Base-by-base conservation (phyloP, 352 stramenopile species). In the Phytophthora syringae region DNA sequence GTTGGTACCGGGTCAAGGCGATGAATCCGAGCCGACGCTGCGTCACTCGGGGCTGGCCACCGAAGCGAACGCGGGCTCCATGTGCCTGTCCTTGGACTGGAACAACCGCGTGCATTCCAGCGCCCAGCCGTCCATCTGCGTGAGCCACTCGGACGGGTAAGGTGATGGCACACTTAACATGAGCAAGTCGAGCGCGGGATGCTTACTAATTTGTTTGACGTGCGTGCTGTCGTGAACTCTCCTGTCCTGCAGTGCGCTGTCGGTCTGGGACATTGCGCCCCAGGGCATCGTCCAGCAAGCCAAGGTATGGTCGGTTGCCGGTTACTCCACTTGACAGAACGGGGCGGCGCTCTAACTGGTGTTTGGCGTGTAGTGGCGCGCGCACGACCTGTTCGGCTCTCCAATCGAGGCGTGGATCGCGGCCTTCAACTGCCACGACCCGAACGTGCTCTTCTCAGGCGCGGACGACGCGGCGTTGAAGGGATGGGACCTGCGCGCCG, bases 41-140 rank as follows among this genome's bases (percentile, higher is more conserved):
- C 53, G 57, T 13, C 67, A 76, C 48, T 84, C 72, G 24, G 74
- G 68, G 10, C 27, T 90, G 16, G 27, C 64, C 47, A 74, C 64
- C 1, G 75, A 89, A 9, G 71, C 28, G 1, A 53, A 80, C 28
- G 60, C 59, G 0, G 69, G 59, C 25, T 81, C 84, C 16, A 96
- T 94, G 86, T 93, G 83, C 30, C 57, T 96, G 37, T 96, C 88
- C 30, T 72, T 96, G 39, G 88, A 96, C 67, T 96, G 88, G 88
- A 94, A 72, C 66, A 92, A 94, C 53, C 82, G 84, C 40, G 78
- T 90, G 24, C 62, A 77, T 15, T 20, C 72, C 4, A 77, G 58
- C 28, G 27, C 57, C 12, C 70, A 91, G 22, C 86, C 88, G 4
- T 75, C 69, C 42, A 77, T 96, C 42, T 92, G 83, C 53, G 82